Evolutionary conservation across 495 filamentous ascomycete genomes (phyloP).

Genomic region (Entonaema liquescens): DNA sequence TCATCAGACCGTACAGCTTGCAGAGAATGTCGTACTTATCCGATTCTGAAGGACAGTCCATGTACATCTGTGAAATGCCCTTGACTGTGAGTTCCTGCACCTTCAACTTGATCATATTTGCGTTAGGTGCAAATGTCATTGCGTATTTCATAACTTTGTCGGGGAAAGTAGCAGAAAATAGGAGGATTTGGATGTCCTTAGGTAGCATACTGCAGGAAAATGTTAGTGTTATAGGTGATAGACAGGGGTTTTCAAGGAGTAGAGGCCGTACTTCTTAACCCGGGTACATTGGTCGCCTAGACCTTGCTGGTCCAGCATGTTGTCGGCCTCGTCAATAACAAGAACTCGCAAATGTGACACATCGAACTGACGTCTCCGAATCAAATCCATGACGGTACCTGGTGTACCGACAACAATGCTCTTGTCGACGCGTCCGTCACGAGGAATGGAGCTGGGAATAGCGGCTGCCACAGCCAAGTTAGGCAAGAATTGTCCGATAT

Average conservation of each 20-base stretch:
- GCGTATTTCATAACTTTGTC: constrained; percentile 83
- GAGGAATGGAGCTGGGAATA: constrained; percentile 76
- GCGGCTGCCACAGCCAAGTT: constrained; percentile 77
- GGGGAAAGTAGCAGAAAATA: constrained; percentile 98
- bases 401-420: constrained; percentile 93
- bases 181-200: constrained; percentile 76
- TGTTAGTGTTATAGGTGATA: constrained; percentile 34
- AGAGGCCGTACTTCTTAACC: constrained; percentile 73
- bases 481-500: constrained; percentile 83
- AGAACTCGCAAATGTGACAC: constrained; percentile 73
- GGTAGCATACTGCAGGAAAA: constrained; percentile 67
- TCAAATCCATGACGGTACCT: constrained; percentile 87
- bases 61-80: constrained; percentile 95
- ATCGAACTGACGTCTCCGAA: constrained; percentile 75
- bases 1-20: constrained; percentile 93
- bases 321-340: constrained; percentile 93
- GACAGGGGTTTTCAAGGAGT: constrained; percentile 1
- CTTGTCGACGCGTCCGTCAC: constrained; percentile 67
- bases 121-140: constrained; percentile 76
- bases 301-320: constrained; percentile 94
- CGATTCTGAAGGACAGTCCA: constrained; percentile 82
- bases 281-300: constrained; percentile 93
- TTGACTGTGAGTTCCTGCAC: constrained; percentile 94
- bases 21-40: constrained; percentile 89
- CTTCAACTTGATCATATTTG: constrained; percentile 87